These are phyloP conservation scores for Litsea cubeba DNA, from an alignment of 164 flowering plant species.

Conservation along the genomic window DNA sequence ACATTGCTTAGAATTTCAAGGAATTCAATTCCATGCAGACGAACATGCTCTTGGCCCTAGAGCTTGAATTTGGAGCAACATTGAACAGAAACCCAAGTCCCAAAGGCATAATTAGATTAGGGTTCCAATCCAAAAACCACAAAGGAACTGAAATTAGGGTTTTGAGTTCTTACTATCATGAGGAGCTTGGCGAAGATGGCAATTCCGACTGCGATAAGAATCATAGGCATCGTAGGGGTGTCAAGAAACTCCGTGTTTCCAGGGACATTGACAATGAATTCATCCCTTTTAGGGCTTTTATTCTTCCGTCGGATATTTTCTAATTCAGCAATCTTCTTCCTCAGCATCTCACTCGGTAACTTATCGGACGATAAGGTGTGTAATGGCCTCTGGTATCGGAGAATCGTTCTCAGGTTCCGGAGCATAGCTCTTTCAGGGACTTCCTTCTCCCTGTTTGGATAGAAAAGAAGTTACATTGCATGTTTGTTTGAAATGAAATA, in stretches of 20 bases:
- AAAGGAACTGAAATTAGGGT: too few species aligned
- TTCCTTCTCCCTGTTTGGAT: not conserved
- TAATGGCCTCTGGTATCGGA: not conserved
- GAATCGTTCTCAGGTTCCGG: not conserved
- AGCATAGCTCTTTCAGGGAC: not conserved
- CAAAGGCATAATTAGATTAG: too few species aligned
- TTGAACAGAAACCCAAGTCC: too few species aligned
- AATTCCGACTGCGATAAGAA: constrained; percentile 58
- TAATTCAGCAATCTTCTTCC: constrained; percentile 40
- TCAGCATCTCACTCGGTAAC: constrained; percentile 34
- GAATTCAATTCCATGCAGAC: too few species aligned
- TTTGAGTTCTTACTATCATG: constrained; percentile 54
- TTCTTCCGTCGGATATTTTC: constrained; percentile 36
- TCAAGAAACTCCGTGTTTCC: constrained; percentile 59
- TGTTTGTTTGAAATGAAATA: too few species aligned
- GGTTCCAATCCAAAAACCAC: too few species aligned
- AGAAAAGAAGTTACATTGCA: too few species aligned
- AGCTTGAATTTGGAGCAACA: too few species aligned
- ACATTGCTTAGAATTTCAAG: too few species aligned
- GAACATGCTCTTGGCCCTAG: too few species aligned
- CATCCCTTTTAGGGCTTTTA: constrained; percentile 35
- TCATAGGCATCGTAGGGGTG: constrained; percentile 70
- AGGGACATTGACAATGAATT: constrained; percentile 57
- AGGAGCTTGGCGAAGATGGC: constrained; percentile 73
- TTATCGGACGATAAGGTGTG: not conserved